phyloP scores from a whole-genome alignment of 2,329 filamentous ascomycete genomes.

The Colletotrichum siamense region DNA sequence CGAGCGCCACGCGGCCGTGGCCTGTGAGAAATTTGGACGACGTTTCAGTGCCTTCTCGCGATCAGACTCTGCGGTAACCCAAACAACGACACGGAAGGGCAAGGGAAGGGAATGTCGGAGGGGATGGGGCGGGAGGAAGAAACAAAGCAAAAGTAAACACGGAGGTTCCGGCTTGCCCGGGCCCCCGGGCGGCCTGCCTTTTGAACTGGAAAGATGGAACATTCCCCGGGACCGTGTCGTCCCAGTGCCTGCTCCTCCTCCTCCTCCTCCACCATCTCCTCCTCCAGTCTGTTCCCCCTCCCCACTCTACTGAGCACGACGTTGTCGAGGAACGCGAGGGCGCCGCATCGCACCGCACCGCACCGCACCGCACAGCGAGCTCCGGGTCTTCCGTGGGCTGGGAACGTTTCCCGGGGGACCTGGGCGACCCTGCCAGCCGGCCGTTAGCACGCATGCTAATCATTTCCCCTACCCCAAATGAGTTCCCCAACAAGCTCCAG shows the following conservation, averaged over 20 bases:
- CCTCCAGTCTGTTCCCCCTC: not conserved
- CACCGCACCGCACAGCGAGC: not conserved
- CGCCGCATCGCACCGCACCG: not conserved
- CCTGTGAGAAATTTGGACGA: constrained; percentile 2
- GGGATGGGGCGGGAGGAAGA: not conserved
- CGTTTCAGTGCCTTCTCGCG: constrained; percentile 8
- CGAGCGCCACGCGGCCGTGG: constrained; percentile 5
- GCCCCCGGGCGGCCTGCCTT: not conserved
- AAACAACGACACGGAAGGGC: not conserved
- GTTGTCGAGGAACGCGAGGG: not conserved
- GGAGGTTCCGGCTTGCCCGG: not conserved
- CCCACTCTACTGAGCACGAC: not conserved
- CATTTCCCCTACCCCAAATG: not conserved
- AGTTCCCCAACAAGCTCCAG: not conserved
- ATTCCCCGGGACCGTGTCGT: not conserved
- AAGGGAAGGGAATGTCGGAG: not conserved
- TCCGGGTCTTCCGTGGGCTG: not conserved
- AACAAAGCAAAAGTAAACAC: not conserved
- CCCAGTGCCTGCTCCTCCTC: not conserved
- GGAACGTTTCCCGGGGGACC: not conserved
- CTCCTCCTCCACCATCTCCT: not conserved
- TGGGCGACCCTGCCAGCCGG: not conserved
- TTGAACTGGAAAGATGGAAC: not conserved
- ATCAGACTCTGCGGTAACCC: constrained; percentile 10
- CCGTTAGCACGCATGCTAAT: not conserved